These are phyloP conservation scores for Actinidia arguta DNA, from an alignment of 179 eudicot species.

Conservation along the genomic window DNA sequence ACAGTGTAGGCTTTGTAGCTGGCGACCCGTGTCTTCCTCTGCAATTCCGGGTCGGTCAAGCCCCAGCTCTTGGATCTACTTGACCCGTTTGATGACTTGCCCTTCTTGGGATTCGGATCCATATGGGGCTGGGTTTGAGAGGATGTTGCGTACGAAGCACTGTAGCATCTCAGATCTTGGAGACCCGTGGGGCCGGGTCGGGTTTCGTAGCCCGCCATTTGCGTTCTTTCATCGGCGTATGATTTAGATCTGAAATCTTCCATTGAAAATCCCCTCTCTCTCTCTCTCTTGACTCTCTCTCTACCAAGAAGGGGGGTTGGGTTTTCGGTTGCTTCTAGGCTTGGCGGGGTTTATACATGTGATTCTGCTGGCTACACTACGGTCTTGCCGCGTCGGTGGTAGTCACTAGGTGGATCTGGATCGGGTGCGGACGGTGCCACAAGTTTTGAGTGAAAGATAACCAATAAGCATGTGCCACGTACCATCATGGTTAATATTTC, in stretches of 20 bases:
- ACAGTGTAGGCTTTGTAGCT: constrained; percentile 72
- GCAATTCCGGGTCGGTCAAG: constrained; percentile 75
- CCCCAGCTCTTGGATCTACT: constrained; percentile 59
- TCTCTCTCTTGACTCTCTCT: not conserved
- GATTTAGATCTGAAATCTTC: constrained; percentile 72
- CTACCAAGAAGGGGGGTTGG: no score
- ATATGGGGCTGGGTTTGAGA: constrained; percentile 16
- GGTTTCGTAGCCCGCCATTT: constrained; percentile 36
- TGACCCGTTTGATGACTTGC: constrained; percentile 52
- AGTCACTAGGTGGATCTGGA: not conserved
- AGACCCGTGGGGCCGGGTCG: constrained; percentile 25
- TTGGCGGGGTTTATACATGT: not conserved
- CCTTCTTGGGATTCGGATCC: constrained; percentile 44
- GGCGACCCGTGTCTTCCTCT: constrained; percentile 80
- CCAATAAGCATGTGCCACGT: not conserved
- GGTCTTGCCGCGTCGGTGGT: not conserved
- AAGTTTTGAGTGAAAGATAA: not conserved
- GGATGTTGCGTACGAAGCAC: constrained; percentile 57
- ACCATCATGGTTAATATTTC: no score
- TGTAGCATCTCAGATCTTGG: constrained; percentile 58
- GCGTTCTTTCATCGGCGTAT: constrained; percentile 47
- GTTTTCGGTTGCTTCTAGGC: no score
- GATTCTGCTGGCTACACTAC: not conserved
- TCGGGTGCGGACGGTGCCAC: not conserved
- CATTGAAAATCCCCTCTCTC: constrained; percentile 32